Evolutionary conservation across 140 eudicot genomes (phyloP).

Genomic region (Cichorium intybus): DNA sequence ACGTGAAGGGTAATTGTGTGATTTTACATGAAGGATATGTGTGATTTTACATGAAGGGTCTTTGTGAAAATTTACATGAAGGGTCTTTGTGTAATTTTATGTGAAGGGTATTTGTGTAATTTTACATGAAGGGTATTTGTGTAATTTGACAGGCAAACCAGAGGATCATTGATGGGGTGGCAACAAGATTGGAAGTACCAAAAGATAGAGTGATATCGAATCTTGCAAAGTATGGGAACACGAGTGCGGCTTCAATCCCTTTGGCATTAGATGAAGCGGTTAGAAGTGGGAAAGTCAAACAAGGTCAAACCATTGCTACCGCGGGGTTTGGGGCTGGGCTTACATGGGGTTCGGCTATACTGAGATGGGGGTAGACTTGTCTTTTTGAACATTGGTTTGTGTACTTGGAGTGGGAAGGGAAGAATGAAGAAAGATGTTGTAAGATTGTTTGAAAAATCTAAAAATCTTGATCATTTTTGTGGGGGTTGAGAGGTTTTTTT

Average conservation of each 20-base stretch:
- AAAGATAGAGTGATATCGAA: slow-evolving; percentile 81
- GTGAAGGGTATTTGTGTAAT: neutral
- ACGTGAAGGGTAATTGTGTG: neutral
- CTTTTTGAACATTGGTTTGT: slow-evolving; percentile 23
- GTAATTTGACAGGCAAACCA: slow-evolving; percentile 63
- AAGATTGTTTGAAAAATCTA: slow-evolving; percentile 28
- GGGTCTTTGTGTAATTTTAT: neutral
- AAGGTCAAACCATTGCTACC: slow-evolving; percentile 81
- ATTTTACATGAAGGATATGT: neutral
- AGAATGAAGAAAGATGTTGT: slow-evolving; percentile 31
- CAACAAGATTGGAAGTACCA: slow-evolving; percentile 73
- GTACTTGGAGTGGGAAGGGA: slow-evolving; percentile 18
- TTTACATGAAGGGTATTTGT: neutral
- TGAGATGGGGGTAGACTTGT: slow-evolving; percentile 71
- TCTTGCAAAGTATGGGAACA: slow-evolving; percentile 82
- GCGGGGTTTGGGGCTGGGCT: slow-evolving; percentile 97
- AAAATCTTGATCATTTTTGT: slow-evolving; percentile 20
- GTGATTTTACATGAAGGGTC: neutral
- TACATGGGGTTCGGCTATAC: slow-evolving; percentile 88
- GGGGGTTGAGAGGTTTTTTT: neutral
- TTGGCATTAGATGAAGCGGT: slow-evolving; percentile 95
- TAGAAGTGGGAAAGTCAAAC: slow-evolving; percentile 80
- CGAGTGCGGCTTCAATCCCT: slow-evolving; percentile 94
- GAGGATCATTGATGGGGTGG: slow-evolving; percentile 88
- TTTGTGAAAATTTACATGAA: neutral